A percentile compares a stretch with the other conserved stretches of the same genome.
These are phyloP conservation scores for Salvia hispanica DNA, from an alignment of 257 asterid genomes.

Conservation along the genomic window DNA sequence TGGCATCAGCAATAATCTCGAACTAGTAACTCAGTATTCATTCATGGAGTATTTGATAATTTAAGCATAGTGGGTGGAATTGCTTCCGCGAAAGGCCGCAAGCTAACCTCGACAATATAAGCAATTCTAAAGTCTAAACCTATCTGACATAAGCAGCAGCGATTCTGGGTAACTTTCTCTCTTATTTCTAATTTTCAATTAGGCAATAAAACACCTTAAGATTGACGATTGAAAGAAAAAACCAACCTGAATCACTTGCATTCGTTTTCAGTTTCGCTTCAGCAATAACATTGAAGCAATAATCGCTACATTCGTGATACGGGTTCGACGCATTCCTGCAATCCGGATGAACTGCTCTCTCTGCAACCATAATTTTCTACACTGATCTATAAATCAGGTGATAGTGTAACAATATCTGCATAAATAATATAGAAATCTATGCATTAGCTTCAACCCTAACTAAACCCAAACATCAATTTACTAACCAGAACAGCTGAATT, in stretches of 20 bases:
- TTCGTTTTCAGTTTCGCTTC: constrained; percentile 45
- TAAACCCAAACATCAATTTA: neutral
- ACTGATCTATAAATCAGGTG: neutral
- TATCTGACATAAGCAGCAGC: neutral
- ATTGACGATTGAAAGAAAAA: neutral
- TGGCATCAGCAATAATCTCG: constrained; percentile 52
- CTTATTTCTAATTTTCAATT: neutral
- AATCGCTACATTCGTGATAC: constrained; percentile 66
- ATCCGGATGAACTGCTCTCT: constrained; percentile 68
- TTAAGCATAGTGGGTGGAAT: constrained; percentile 67
- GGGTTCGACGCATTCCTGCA: constrained; percentile 71
- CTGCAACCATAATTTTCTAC: constrained; percentile 37
- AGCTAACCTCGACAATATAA: neutral
- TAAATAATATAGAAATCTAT: neutral
- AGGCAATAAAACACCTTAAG: constrained; percentile 1
- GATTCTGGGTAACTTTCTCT: neutral
- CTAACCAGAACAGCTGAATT: constrained; percentile 1
- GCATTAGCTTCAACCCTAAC: constrained; percentile 18
- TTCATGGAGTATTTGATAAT: constrained; percentile 63
- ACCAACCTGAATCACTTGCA: constrained; percentile 41
- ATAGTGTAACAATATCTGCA: neutral
- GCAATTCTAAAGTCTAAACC: constrained; percentile 10
- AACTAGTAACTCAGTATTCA: constrained; percentile 61
- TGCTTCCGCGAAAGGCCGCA: constrained; percentile 33
- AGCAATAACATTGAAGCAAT: constrained; percentile 64